These are phyloP conservation scores for Cordyceps fumosorosea DNA, from an alignment of 2,329 filamentous ascomycete species.

Conservation along the genomic window DNA sequence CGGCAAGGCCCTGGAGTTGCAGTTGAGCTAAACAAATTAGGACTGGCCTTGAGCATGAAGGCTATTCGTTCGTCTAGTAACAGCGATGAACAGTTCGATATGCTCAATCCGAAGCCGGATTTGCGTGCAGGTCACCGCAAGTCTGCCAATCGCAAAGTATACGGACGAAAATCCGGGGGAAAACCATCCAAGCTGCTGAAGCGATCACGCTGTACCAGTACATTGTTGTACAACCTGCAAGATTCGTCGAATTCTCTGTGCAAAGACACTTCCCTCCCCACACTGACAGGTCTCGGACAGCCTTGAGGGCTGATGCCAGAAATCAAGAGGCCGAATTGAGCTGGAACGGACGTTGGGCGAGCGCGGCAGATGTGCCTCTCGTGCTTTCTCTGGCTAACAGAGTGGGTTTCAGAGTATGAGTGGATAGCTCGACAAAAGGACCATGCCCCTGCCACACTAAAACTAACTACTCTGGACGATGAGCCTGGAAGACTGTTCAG, in stretches of 20 bases:
- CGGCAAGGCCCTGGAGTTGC: slow-evolving; percentile 5
- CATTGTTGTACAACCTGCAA: background rate
- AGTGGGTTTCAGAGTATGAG: slow-evolving; percentile 1
- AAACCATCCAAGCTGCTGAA: background rate
- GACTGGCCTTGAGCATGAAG: background rate
- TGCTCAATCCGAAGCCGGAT: slow-evolving; percentile 7
- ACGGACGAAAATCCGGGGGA: background rate
- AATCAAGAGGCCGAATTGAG: background rate
- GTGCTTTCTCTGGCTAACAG: background rate
- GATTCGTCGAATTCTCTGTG: background rate
- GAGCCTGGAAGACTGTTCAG: slow-evolving; percentile 2
- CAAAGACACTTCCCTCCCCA: background rate
- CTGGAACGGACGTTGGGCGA: background rate
- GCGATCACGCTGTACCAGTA: no score
- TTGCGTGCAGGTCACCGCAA: slow-evolving; percentile 7
- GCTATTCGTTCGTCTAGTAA: background rate
- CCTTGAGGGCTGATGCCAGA: slow-evolving; percentile 2
- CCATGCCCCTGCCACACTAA: slow-evolving; percentile 12
- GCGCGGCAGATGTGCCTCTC: slow-evolving; percentile 1
- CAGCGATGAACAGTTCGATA: slow-evolving; percentile 4
- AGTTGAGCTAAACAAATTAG: slow-evolving; percentile 3
- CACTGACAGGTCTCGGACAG: background rate
- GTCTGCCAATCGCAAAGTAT: background rate
- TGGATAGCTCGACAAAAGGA: slow-evolving; percentile 12
- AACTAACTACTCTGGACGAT: background rate